A percentile compares a stretch with the other conserved stretches of the same genome.
These are phyloP conservation scores for Fusarium hostae DNA, from an alignment of 2,329 filamentous ascomycete species.

Conservation along the genomic window DNA sequence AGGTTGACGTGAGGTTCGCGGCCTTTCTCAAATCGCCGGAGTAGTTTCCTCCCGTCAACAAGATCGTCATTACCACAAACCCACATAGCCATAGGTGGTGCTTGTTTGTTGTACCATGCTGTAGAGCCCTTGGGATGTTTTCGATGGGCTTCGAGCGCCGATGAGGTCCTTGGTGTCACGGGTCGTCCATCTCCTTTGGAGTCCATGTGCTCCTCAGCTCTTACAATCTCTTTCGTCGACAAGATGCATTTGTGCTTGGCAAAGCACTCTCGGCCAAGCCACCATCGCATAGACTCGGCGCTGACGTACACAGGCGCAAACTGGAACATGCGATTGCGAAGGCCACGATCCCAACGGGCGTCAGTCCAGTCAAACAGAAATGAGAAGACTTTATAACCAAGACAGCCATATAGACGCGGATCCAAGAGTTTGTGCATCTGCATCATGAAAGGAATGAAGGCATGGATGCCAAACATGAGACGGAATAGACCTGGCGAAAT, in stretches of 20 bases:
- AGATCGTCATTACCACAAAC: slow-evolving; percentile 84
- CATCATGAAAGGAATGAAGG: slow-evolving; percentile 96
- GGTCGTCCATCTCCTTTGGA: slow-evolving; percentile 50
- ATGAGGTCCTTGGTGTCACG: slow-evolving; percentile 37
- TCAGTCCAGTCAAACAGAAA: slow-evolving; percentile 93
- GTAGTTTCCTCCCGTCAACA: slow-evolving; percentile 81
- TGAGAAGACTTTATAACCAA: slow-evolving; percentile 90
- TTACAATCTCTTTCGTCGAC: slow-evolving; percentile 76
- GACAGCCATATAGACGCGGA: slow-evolving; percentile 75
- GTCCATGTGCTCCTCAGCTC: slow-evolving; percentile 70
- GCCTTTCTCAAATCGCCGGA: slow-evolving; percentile 78
- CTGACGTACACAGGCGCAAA: slow-evolving; percentile 92
- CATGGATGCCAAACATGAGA: slow-evolving; percentile 88
- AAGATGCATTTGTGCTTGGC: slow-evolving; percentile 84
- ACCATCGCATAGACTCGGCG: slow-evolving; percentile 93
- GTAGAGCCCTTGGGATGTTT: slow-evolving; percentile 60
- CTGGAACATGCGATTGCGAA: slow-evolving; percentile 87
- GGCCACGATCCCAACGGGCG: slow-evolving; percentile 80
- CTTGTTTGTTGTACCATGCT: slow-evolving; percentile 85
- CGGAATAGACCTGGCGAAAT: slow-evolving; percentile 82
- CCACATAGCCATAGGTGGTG: slow-evolving; percentile 89
- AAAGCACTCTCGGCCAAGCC: slow-evolving; percentile 90
- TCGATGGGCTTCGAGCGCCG: slow-evolving; percentile 49
- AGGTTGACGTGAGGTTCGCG: slow-evolving; percentile 84
- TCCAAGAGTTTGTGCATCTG: slow-evolving; percentile 76